Evolutionary conservation across 495 filamentous ascomycete genomes (phyloP), one percentile per base, ranked within the genome.

Genomic region (Lepraria neglecta): DNA sequence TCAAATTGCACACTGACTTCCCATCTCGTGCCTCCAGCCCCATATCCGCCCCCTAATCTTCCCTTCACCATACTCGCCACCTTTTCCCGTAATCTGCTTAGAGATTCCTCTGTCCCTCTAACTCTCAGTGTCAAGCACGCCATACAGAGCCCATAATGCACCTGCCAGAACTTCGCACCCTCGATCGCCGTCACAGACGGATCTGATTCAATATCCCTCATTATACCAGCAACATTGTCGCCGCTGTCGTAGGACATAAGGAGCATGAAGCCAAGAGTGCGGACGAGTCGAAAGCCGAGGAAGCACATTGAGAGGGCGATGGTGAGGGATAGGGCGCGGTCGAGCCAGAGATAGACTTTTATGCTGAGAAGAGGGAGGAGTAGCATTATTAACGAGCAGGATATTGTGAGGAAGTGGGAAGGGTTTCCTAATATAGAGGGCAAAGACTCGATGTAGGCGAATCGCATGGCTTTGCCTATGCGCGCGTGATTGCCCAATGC

Each of bases 131-230:
- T 96, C 63, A 98, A 68, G 65, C 92, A 96, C 14, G 94, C 94
- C 88, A 96, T 95, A 69, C 89, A 94, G 44, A 97, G 77, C 3
- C 94, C 92, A 70, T 97, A 96, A 73, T 98, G 94, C 21, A 97
- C 95, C 76, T 98, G 94, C 94, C 94, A 98, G 75, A 98, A 95
- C 68, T 88, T 81, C 1, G 91, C 92, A 69, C 96, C 92, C 57
- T 95, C 89, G 56, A 98, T 83, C 1, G 78, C 79, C 38, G 80
- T 82, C 9, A 98, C 84, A 35, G 80, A 79, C 9, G 85, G 85
- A 58, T 96, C 91, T 7, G 83, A 79, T 70, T 88, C 86, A 60
- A 98, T 92, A 70, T 92, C 92, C 31, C 81, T 81, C 59, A 98
- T 76, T 3, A 96, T 87, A 48, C 88, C 87, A 0, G 79, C 77